phyloP scores from a whole-genome alignment of 1,139 yeast genomes.

The Scheffersomyces illinoinensis region DNA sequence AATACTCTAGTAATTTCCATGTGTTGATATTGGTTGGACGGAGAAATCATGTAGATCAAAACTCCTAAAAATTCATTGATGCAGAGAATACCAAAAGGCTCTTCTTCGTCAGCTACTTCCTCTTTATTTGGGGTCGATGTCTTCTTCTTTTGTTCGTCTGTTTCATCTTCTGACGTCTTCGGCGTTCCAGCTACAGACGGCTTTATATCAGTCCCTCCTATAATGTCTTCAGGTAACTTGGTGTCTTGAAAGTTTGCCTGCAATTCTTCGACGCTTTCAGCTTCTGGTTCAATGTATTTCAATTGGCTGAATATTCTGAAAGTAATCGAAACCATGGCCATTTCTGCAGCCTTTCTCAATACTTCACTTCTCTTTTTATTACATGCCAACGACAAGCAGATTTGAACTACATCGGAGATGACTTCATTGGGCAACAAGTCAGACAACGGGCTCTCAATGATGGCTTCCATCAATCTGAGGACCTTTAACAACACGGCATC shows the following conservation, averaged over 20 bases:
- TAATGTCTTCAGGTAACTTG: conserved; percentile 40
- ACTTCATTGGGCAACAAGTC: conserved; percentile 73
- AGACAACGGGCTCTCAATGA: conserved; percentile 68
- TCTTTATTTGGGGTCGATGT: neutral
- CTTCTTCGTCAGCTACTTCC: conserved; percentile 21
- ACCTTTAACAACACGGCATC: conserved; percentile 89
- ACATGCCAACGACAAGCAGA: conserved; percentile 89
- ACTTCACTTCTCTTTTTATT: conserved; percentile 91
- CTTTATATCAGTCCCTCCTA: conserved; percentile 35
- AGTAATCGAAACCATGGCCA: conserved; percentile 73
- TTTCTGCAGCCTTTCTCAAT: conserved; percentile 85
- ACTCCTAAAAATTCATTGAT: conserved; percentile 71
- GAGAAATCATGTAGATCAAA: conserved; percentile 80
- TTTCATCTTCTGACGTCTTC: conserved; percentile 6
- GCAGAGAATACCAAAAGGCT: conserved; percentile 67
- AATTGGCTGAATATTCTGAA: conserved; percentile 66
- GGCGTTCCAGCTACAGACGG: conserved; percentile 13
- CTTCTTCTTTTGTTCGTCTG: neutral
- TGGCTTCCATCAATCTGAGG: conserved; percentile 67
- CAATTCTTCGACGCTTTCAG: conserved; percentile 24
- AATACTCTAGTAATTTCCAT: conserved; percentile 85
- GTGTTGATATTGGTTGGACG: conserved; percentile 79
- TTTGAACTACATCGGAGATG: conserved; percentile 85
- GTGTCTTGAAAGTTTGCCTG: conserved; percentile 38
- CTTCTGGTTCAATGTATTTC: conserved; percentile 55